Evolutionary conservation across 306 rosid species (phyloP), one percentile per base, ranked within the genome.

Genomic region (Trichosanthes truncata): DNA sequence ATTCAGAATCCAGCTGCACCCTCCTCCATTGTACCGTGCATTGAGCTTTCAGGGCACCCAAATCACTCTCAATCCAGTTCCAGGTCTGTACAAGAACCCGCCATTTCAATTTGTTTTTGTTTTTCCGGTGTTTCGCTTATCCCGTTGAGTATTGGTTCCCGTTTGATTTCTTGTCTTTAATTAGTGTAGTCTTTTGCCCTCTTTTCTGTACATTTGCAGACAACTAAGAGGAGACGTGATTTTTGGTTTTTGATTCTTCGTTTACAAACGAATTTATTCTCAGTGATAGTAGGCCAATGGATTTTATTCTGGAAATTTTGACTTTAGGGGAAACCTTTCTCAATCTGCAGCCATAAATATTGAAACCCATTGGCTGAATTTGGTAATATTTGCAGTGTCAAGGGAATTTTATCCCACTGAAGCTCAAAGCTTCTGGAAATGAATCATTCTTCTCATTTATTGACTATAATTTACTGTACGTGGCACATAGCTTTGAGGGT

Each of bases 1-100:
- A 18, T 76, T 62, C 83, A 83, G 72, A 26, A 81, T 12, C 18
- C 78, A 41, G 45, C 48, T 13, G 20, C 78, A 13, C n/a, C n/a
- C n/a, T 31, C 78, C 36, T 80, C 53, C 41, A 15, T 78, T 72
- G 66, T 43, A 12, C 57, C 74, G 7, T 36, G 56, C 31, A 21
- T 40, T 59, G 67, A 83, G 60, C 77, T 81, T 67, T 48, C 80
- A 21, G 69, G 56, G 15, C 63, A 51, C 60, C 23, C 72, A 23
- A 62, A 20, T 85, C 79, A 78, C 55, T 81, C 89, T 73, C 86
- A 80, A 36, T 85, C 88, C 80, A 78, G 77, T 71, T 86, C 79
- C 76, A 73, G 86, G 82, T 82, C 60, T 26, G 57, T 81, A 18
- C 45, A 15, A 53, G 15, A 13, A 23, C 29, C 71, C 57, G 3